Evolutionary conservation across 169 alveolate genomes (phyloP).

Genomic region (Ichthyophthirius multifiliis): DNA sequence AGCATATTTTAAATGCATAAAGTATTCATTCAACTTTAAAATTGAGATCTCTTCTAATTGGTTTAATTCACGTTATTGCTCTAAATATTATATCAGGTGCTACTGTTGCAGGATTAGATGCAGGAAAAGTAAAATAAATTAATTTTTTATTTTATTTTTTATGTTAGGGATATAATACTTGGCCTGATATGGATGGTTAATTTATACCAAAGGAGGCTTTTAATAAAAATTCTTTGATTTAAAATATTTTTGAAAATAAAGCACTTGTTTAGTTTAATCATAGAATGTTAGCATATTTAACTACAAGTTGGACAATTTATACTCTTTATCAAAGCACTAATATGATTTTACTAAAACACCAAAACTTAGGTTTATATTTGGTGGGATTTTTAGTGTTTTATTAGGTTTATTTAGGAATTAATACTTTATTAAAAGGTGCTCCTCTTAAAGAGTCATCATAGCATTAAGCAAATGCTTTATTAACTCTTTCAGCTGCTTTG

Average conservation of each 20-base stretch:
- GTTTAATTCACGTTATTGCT: slow-evolving; percentile 36
- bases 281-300: slow-evolving; percentile 57
- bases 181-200: slow-evolving; percentile 61
- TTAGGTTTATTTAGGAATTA: slow-evolving; percentile 21
- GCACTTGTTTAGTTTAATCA: slow-evolving; percentile 66
- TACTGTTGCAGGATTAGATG: slow-evolving; percentile 75
- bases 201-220: slow-evolving; percentile 30
- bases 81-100: slow-evolving; percentile 61
- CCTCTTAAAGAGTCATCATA: slow-evolving; percentile 9
- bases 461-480: slow-evolving; percentile 30
- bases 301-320: slow-evolving; percentile 10
- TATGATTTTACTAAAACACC: background rate
- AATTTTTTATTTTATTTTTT: background rate
- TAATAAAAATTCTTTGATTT: slow-evolving; percentile 39
- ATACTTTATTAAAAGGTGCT: slow-evolving; percentile 7
- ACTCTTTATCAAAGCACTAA: background rate
- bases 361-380: background rate
- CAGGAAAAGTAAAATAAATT: slow-evolving; percentile 50
- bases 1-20: slow-evolving; percentile 17
- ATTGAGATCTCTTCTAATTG: slow-evolving; percentile 30
- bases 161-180: slow-evolving; percentile 44
- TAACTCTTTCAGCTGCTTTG: slow-evolving; percentile 18
- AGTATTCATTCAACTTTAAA: background rate
- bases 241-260: slow-evolving; percentile 63
- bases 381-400: background rate